A percentile compares a stretch with the other conserved stretches of the same genome.
These are phyloP conservation scores for Cladophialophora carrionii DNA, from an alignment of 2,329 filamentous ascomycete species.

Conservation along the genomic window DNA sequence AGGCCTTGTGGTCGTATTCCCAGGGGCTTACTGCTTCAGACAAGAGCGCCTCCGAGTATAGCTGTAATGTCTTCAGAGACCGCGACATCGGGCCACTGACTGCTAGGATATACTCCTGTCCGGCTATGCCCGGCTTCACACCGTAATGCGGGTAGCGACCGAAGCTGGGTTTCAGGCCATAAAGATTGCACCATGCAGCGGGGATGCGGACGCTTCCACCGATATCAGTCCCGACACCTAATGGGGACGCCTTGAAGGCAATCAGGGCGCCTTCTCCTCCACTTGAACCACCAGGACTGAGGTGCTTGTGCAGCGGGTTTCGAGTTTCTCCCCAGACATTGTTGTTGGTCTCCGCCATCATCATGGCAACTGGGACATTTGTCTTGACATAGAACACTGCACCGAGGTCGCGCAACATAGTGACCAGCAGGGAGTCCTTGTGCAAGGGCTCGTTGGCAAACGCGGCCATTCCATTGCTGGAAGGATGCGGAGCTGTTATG, in stretches of 20 bases:
- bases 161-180: constrained; percentile 48
- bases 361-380: constrained; percentile 55
- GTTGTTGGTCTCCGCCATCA: constrained; percentile 51
- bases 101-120: constrained; percentile 47
- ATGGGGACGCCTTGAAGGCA: constrained; percentile 41
- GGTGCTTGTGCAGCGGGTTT: constrained; percentile 44
- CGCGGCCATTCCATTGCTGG: constrained; percentile 45
- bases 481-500: constrained; percentile 40
- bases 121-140: constrained; percentile 44
- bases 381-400: constrained; percentile 60
- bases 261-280: constrained; percentile 46
- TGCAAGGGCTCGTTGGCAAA: constrained; percentile 43
- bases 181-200: constrained; percentile 45
- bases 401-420: constrained; percentile 47
- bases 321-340: constrained; percentile 50
- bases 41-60: constrained; percentile 46
- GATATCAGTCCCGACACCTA: constrained; percentile 50
- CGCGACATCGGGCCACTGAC: constrained; percentile 48
- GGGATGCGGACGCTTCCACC: constrained; percentile 48
- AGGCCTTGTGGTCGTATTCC: constrained; percentile 46
- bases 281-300: constrained; percentile 44
- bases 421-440: constrained; percentile 43
- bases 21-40: constrained; percentile 43
- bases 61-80: constrained; percentile 42
- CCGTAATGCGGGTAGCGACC: constrained; percentile 47